phyloP scores from a whole-genome alignment of 345 rosid genomes.

The Rhizophora apiculata region DNA sequence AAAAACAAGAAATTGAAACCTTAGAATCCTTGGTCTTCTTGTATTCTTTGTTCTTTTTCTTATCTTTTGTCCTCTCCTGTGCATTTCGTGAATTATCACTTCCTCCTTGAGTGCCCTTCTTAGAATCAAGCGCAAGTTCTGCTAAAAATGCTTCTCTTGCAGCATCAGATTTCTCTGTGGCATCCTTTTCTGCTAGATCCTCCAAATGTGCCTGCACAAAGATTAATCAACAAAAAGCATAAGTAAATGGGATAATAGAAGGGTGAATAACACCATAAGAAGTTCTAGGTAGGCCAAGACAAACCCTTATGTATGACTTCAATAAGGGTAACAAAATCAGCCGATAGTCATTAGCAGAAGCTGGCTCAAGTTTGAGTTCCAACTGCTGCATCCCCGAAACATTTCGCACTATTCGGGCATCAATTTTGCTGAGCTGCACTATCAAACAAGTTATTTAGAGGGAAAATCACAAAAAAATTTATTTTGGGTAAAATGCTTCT shows the following conservation, averaged over 20 bases:
- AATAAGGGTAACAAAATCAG: conserved; percentile 63
- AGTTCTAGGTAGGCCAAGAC: conserved; percentile 26
- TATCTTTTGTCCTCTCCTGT: conserved; percentile 79
- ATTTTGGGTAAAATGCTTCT: conserved; percentile 3
- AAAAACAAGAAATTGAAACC: conserved; percentile 38
- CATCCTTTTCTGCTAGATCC: conserved; percentile 91
- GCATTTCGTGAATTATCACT: conserved; percentile 50
- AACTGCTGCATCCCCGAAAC: conserved; percentile 76
- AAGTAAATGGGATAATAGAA: conserved; percentile 3
- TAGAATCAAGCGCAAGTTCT: conserved; percentile 89
- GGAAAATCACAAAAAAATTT: not conserved
- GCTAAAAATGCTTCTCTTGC: conserved; percentile 94
- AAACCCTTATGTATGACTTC: conserved; percentile 79
- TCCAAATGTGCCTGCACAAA: conserved; percentile 67
- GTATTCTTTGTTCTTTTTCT: conserved; percentile 67
- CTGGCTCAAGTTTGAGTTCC: conserved; percentile 74
- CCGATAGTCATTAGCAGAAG: conserved; percentile 66
- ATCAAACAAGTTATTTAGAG: conserved; percentile 21
- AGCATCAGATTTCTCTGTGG: conserved; percentile 95
- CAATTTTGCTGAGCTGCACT: conserved; percentile 78
- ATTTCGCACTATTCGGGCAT: conserved; percentile 67
- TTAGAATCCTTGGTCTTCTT: conserved; percentile 71
- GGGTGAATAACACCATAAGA: conserved; percentile 12
- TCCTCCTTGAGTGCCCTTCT: conserved; percentile 60
- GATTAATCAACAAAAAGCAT: not conserved